A percentile compares a stretch with the other conserved stretches of the same genome.
phyloP scores from a whole-genome alignment of 1,139 yeast genomes.

The Saccharomyces uvarum region DNA sequence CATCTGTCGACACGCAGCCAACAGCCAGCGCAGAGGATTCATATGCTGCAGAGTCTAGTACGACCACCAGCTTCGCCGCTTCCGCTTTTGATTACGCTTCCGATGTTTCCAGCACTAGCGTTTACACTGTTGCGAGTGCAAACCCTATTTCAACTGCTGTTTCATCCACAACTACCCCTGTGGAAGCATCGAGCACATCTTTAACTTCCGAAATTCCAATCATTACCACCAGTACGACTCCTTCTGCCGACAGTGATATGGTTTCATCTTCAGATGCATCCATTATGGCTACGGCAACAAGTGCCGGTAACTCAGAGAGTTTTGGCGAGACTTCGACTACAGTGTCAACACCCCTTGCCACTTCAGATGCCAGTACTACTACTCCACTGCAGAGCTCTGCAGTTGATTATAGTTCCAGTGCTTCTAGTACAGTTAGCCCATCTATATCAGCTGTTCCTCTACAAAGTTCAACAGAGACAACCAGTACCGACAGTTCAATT shows the following conservation, averaged over 20 bases:
- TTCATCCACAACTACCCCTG: conserved; percentile 3
- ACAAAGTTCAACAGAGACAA: background rate
- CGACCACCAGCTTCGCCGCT: background rate
- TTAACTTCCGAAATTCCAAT: conserved; percentile 4
- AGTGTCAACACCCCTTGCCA: background rate
- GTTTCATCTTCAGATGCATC: background rate
- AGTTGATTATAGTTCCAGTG: background rate
- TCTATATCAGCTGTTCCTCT: background rate
- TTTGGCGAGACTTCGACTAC: background rate
- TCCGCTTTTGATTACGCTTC: background rate
- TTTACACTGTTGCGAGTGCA: background rate
- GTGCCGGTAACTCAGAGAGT: background rate
- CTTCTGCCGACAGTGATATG: background rate
- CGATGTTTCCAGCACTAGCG: background rate
- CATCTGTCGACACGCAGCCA: background rate
- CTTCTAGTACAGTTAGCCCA: background rate
- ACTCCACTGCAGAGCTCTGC: background rate
- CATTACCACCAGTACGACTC: background rate
- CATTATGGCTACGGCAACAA: background rate
- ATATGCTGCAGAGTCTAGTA: background rate
- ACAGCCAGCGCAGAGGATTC: background rate
- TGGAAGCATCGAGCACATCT: background rate
- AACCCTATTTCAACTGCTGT: conserved; percentile 1
- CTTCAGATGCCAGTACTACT: background rate
- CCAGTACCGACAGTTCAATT: background rate